These are phyloP conservation scores for Prinsepia uniflora DNA, from an alignment of 306 rosid genomes.

Conservation along the genomic window DNA sequence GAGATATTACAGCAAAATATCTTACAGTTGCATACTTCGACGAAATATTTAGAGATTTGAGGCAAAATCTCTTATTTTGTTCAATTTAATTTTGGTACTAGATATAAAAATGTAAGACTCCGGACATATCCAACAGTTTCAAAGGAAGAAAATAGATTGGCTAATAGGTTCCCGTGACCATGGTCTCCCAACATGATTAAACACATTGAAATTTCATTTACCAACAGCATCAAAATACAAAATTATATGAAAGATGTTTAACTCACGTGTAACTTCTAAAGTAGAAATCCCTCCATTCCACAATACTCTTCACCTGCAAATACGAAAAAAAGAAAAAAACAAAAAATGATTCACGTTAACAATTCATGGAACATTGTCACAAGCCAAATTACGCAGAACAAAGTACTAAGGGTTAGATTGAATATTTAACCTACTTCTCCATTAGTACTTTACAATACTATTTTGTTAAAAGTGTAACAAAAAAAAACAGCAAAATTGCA, in stretches of 20 bases:
- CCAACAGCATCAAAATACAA: conserved; percentile 5
- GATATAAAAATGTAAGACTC: neutral
- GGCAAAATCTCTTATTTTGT: neutral
- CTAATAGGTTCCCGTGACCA: neutral
- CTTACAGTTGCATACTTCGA: neutral
- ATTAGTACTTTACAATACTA: neutral
- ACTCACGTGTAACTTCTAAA: conserved; percentile 70
- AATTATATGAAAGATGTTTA: conserved; percentile 19
- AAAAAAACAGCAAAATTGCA: neutral
- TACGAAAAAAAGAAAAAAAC: neutral
- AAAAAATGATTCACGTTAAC: neutral
- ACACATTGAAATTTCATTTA: conserved; percentile 13
- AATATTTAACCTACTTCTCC: neutral
- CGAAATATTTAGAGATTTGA: neutral
- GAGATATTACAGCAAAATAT: neutral
- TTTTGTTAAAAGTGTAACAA: neutral
- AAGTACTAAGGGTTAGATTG: neutral
- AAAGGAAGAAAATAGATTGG: neutral
- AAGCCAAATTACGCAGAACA: neutral
- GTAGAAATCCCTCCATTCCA: conserved; percentile 94
- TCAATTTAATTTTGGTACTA: neutral
- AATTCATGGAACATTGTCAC: neutral
- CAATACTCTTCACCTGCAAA: conserved; percentile 80
- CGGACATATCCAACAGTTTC: neutral
- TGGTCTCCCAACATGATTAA: conserved; percentile 7